Percentiles rank a stretch among this genome's conserved stretches.
phyloP scores from a whole-genome alignment of 2,329 filamentous ascomycete genomes.

The Aspergillus pseudonomiae region DNA sequence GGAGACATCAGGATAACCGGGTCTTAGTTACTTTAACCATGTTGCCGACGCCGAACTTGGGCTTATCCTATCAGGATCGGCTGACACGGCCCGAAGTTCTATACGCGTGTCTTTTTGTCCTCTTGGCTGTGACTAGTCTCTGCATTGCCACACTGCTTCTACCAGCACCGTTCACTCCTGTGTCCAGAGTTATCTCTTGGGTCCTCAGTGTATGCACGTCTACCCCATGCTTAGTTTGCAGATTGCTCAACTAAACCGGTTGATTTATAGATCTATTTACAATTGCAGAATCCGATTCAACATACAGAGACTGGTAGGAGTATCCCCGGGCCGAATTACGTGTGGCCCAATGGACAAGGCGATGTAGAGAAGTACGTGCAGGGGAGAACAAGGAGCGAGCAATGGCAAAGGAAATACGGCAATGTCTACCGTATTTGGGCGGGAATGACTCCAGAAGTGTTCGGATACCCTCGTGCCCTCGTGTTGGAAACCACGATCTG shows the following conservation, averaged over 20 bases:
- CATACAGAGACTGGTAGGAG: slow-evolving; percentile 1
- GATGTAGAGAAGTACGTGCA: slow-evolving; percentile 44
- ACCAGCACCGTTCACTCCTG: background rate
- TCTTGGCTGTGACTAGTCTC: background rate
- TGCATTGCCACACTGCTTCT: background rate
- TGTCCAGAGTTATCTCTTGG: background rate
- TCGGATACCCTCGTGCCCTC: slow-evolving; percentile 11
- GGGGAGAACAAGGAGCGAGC: slow-evolving; percentile 35
- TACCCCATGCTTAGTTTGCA: background rate
- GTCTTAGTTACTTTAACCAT: background rate
- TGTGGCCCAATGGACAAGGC: slow-evolving; percentile 45
- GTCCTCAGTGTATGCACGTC: background rate
- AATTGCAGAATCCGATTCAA: background rate
- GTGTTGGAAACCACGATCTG: background rate
- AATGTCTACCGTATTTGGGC: slow-evolving; percentile 45
- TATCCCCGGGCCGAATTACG: slow-evolving; percentile 16
- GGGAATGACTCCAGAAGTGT: slow-evolving; percentile 46
- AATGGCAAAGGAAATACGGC: slow-evolving; percentile 40
- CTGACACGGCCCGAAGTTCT: background rate
- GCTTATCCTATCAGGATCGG: background rate
- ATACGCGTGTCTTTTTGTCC: background rate
- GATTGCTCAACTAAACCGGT: background rate
- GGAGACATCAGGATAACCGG: background rate
- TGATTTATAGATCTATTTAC: background rate
- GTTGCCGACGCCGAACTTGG: background rate